Evolutionary conservation across 2,329 filamentous ascomycete genomes (phyloP), one percentile per base, ranked within the genome.

Genomic region (Trichoderma simmonsii): DNA sequence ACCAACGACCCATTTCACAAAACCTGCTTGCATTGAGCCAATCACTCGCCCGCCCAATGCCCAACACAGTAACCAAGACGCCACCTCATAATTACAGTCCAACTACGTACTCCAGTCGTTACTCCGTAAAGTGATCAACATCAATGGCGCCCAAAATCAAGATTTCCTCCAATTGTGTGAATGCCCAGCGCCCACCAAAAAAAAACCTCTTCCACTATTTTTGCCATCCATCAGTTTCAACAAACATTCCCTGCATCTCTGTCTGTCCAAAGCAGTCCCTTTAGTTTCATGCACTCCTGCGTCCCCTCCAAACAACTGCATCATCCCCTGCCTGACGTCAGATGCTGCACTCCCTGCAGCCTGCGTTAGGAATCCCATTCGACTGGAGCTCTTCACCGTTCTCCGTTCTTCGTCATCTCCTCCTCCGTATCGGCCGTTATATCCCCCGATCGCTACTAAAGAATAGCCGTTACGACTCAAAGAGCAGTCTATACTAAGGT

Each of bases 281-380:
- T 26, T 36, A 36, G 56, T 28, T 18, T 62, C 66, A 70, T 70
- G 66, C 66, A 62, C 66, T 62, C 66, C 66, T 70, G 66, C 66
- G 36, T 70, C 21, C 54, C 18, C 39, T 43, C 39, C 39, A 43
- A 43, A 43, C 15, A 43, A 14, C 65, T 14, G 34, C 54, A 60
- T 11, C 7, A 6, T 57, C 15, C 21, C 14, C 51, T 39, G 36
- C 65, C 30, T 60, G 65, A 68, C 65, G 65, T 68, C 65, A 68
- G 36, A 48, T 32, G 15, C 51, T 21, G 43, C 43, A 51, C 54
- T 57, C 54, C 54, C 26, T 57, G 26, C 54, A 32, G 0, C 28
- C 3, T 12, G 28, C 56, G 6, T 32, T 60, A 21, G 28, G 57
- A 30, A 60, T 60, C 18, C 57, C 57, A 60, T 60, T 60, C 28